Percentiles rank a stretch among this genome's conserved stretches.
phyloP scores from a whole-genome alignment of 352 stramenopile species.

The Globisporangium yorkense region DNA sequence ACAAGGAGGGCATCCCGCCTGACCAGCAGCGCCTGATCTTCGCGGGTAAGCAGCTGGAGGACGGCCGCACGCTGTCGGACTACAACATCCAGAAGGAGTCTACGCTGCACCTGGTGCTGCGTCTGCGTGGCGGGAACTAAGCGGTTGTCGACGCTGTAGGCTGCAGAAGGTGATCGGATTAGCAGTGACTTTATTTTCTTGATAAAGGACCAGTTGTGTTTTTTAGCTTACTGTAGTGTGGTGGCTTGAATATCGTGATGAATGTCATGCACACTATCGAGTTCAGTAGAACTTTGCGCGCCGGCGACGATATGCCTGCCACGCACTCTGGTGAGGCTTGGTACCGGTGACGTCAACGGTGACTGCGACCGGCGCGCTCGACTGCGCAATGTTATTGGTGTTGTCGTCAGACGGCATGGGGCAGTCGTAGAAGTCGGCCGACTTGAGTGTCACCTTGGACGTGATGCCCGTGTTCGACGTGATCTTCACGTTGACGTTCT shows the following conservation, averaged over 20 bases:
- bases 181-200: constrained; percentile 18
- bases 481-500: constrained; percentile 13
- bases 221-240: constrained; percentile 28
- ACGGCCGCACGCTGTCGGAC: constrained; percentile 40
- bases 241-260: constrained; percentile 81
- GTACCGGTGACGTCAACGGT: constrained; percentile 24
- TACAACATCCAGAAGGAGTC: constrained; percentile 95
- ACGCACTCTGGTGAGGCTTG: constrained; percentile 27
- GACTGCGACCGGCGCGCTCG: constrained; percentile 22
- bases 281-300: constrained; percentile 29
- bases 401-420: constrained; percentile 29
- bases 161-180: too few relatives aligned
- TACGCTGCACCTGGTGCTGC: constrained; percentile 89
- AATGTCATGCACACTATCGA: not conserved
- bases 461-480: constrained; percentile 33
- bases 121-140: constrained; percentile 83
- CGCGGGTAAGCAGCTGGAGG: constrained; percentile 11
- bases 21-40: constrained; percentile 12
- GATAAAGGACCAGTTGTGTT: constrained; percentile 75
- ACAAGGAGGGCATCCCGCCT: constrained; percentile 63
- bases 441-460: constrained; percentile 65
- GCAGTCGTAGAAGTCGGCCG: constrained; percentile 30
- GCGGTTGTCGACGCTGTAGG: not conserved
- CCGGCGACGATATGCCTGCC: constrained; percentile 31
- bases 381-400: constrained; percentile 16